Base-by-base conservation (phyloP, 225 moss, liverwort and hornwort genomes). In the Physcomitrium patens region DNA sequence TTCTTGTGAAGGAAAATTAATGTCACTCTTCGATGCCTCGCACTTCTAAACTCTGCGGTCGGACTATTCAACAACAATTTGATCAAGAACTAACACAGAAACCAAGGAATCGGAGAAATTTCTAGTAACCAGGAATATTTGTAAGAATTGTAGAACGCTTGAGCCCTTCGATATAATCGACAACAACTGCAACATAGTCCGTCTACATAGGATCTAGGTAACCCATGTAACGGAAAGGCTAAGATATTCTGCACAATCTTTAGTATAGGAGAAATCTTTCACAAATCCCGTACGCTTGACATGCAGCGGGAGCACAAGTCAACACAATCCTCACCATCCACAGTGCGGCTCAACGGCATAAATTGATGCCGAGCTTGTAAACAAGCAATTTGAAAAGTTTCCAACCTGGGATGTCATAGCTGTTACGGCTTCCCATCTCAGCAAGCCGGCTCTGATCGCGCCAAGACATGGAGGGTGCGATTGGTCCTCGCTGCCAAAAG, bases 391-490 rank as follows among this genome's bases (percentile, higher is more conserved):
- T 24, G 47, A 65, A 46, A 5, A 9, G 22, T 65, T 65, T 65
- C 24, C 47, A 65, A 65, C 65, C 65, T 24, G 65, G 8, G 24
- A 47, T 65, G 15, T 65, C 22, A 9, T 8, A 23, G 65, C 47
- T 47, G 41, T 3, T 62, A n/a, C n/a, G 42, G 41, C n/a, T 37
- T 13, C 24, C 22, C 24, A 23, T 47, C 47, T 24, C 24, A 23
- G 0, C 15, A 24, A 15, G 15, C 24, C 47, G 8, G 65, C 47
- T 15, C 47, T 44, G 44, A 13, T 47, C 15, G 46, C 47, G 65
- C 65, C 65, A 65, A 8, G 65, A 47, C 15, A 22, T 62, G 62
- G 37, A 62, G 14, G 41, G 18, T 41, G 62, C 37, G 41, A 62
- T 23, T 46, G 15, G 24, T 47, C 22, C 15, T 46, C 65, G 47